phyloP scores from a whole-genome alignment of 805 yeast species.

The Saturnispora hagleri region DNA sequence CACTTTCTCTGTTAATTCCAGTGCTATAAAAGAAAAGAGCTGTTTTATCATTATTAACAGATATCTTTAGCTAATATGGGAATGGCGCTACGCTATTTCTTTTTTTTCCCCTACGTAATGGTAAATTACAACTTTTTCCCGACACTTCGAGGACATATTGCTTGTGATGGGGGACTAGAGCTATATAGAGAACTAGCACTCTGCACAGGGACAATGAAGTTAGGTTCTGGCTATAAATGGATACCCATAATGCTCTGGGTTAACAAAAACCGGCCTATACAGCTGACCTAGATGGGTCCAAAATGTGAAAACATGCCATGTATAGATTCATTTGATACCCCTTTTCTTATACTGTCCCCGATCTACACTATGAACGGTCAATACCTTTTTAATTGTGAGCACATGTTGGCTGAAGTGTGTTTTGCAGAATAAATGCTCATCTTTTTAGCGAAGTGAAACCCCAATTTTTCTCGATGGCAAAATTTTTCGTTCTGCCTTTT shows the following conservation, averaged over 20 bases:
- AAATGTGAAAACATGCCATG: not conserved
- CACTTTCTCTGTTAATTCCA: not conserved
- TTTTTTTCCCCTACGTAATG: not conserved
- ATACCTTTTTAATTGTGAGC: not conserved
- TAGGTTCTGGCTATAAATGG: too few relatives aligned
- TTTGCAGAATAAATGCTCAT: not conserved
- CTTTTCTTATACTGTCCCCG: not conserved
- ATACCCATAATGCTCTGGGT: too few relatives aligned
- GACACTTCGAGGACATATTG: not conserved
- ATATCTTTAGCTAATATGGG: not conserved
- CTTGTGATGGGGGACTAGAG: not conserved
- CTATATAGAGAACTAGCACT: too few relatives aligned
- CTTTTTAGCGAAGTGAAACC: not conserved
- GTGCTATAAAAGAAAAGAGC: not conserved
- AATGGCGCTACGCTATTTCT: not conserved
- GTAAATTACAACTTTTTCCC: too few relatives aligned
- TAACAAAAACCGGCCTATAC: not conserved
- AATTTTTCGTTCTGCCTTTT: not conserved
- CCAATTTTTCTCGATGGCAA: not conserved
- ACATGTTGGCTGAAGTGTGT: not conserved
- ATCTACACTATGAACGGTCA: too few relatives aligned
- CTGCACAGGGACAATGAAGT: too few relatives aligned
- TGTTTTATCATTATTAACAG: not conserved
- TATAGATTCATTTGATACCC: not conserved
- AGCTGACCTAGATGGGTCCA: too few relatives aligned